These are phyloP conservation scores for Basidioascus undulatus DNA, from an alignment of 768 basidiomycete genomes.

Conservation along the genomic window DNA sequence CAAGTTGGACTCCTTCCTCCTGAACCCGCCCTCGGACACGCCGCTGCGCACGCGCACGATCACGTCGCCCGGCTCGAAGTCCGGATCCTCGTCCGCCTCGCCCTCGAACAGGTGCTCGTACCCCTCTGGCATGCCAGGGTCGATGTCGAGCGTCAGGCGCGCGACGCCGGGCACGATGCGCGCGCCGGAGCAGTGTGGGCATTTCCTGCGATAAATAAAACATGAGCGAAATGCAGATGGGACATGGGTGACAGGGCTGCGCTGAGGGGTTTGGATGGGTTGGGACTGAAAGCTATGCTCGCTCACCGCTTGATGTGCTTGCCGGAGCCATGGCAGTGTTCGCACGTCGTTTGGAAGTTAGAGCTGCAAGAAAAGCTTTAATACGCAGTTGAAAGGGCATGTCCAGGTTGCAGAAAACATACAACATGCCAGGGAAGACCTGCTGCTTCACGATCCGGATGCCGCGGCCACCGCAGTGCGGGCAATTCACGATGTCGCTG, in stretches of 20 bases:
- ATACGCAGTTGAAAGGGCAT: too few species aligned
- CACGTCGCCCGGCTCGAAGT: conserved; percentile 89
- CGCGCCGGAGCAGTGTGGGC: not conserved
- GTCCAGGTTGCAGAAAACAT: too few species aligned
- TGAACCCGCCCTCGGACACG: conserved; percentile 55
- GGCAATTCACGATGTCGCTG: conserved; percentile 30
- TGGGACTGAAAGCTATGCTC: too few species aligned
- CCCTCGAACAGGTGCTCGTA: conserved; percentile 82
- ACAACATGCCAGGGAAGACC: conserved; percentile 87
- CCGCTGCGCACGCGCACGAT: conserved; percentile 59
- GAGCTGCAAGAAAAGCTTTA: too few species aligned
- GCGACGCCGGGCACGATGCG: conserved; percentile 24
- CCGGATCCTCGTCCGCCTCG: conserved; percentile 87
- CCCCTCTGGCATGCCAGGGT: conserved; percentile 74
- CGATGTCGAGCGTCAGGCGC: conserved; percentile 62
- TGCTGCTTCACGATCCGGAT: conserved; percentile 70
- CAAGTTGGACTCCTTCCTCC: conserved; percentile 67
- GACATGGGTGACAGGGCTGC: too few species aligned
- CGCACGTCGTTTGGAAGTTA: conserved; percentile 56
- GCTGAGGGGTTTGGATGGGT: too few species aligned
- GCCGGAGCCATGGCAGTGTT: not conserved
- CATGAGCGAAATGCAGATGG: too few species aligned
- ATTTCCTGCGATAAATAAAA: too few species aligned
- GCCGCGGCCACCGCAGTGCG: conserved; percentile 60
- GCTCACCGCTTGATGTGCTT: not conserved